These are phyloP conservation scores for Podaxis sp. DNA, from an alignment of 768 basidiomycete genomes.

Conservation along the genomic window DNA sequence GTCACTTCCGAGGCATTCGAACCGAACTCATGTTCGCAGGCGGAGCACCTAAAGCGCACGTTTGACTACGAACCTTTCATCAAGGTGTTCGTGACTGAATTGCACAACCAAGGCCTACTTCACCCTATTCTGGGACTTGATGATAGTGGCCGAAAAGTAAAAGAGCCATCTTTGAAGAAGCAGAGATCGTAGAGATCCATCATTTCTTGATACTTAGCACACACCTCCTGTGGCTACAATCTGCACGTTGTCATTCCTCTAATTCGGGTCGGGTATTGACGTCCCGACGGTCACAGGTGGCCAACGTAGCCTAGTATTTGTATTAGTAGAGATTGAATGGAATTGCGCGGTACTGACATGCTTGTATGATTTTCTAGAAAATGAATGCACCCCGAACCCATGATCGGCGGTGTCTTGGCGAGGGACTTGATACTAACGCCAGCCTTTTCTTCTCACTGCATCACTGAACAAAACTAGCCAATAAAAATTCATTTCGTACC, in stretches of 20 bases:
- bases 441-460: not conserved
- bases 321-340: too few relatives aligned
- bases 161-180: not conserved
- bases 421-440: not conserved
- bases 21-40: constrained; percentile 30
- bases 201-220: not conserved
- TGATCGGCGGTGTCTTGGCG: too few relatives aligned
- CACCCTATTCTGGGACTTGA: constrained; percentile 41
- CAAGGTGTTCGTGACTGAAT: constrained; percentile 38
- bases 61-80: constrained; percentile 67
- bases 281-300: too few relatives aligned
- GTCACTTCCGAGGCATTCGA: not conserved
- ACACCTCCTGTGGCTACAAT: not conserved
- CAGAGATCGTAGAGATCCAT: not conserved
- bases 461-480: not conserved
- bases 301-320: too few relatives aligned
- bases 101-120: constrained; percentile 49
- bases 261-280: too few relatives aligned
- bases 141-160: constrained; percentile 30
- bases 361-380: too few relatives aligned
- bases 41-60: constrained; percentile 57
- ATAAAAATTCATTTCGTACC: not conserved
- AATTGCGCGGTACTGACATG: too few relatives aligned
- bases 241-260: not conserved
- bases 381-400: too few relatives aligned